Percentiles rank a stretch among this genome's conserved stretches.
phyloP scores from a whole-genome alignment of 129 eudicot species.

The Chrysanthemum makinoi region DNA sequence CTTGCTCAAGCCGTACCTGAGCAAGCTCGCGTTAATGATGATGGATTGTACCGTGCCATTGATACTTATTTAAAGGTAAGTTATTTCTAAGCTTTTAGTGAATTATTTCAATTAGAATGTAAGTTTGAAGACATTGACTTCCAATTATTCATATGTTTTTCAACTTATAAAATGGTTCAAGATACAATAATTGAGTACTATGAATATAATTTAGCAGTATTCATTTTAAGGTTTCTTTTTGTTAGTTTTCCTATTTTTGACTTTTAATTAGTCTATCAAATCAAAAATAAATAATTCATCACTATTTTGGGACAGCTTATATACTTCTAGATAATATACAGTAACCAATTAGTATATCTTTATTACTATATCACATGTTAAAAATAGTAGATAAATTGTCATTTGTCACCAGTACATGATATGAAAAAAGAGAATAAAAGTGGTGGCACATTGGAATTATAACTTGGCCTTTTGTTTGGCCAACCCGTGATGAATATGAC shows the following conservation, averaged over 20 bases:
- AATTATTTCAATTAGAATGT: neutral
- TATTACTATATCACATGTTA: neutral
- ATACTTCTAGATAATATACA: too few species aligned
- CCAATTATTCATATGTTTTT: too few species aligned
- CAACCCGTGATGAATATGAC: conserved; percentile 40
- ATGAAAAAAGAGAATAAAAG: conserved; percentile 26
- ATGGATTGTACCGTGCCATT: conserved; percentile 84
- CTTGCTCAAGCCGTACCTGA: conserved; percentile 68
- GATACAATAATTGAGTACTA: too few species aligned
- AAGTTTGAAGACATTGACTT: too few species aligned
- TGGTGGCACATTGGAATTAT: conserved; percentile 23
- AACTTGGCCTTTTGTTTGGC: conserved; percentile 25
- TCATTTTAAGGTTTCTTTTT: too few species aligned
- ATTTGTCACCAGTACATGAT: conserved; percentile 3
- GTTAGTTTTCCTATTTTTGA: too few species aligned
- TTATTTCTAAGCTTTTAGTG: neutral
- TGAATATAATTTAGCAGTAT: too few species aligned
- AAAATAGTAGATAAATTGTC: conserved; percentile 5
- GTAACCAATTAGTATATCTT: neutral
- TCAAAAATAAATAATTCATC: too few species aligned
- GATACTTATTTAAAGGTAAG: conserved; percentile 87
- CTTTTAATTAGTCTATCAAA: too few species aligned
- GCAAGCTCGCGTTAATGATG: conserved; percentile 66
- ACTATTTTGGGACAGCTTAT: too few species aligned
- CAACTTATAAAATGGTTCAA: too few species aligned